Evolutionary conservation across 352 stramenopile genomes (phyloP).

Genomic region (Phytophthora tentaculata): DNA sequence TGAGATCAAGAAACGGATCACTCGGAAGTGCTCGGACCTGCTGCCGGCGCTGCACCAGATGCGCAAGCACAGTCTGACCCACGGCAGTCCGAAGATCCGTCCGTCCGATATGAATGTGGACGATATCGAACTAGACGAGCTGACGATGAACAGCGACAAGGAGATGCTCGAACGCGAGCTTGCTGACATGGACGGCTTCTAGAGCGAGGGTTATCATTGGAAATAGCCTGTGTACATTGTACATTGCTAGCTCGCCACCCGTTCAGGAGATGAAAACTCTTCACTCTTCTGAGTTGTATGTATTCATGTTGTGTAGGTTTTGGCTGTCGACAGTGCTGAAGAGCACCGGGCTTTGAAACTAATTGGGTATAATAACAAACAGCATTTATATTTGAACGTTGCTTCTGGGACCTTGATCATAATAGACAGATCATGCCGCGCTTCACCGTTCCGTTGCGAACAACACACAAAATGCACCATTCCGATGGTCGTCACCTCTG

Average conservation of each 20-base stretch:
- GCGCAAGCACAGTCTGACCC: conserved; percentile 75
- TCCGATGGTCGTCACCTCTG: conserved; percentile 4
- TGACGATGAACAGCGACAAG: conserved; percentile 66
- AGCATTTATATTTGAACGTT: background rate
- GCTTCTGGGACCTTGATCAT: too few species aligned
- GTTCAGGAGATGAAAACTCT: too few species aligned
- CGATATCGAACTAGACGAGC: conserved; percentile 55
- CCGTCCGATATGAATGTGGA: conserved; percentile 81
- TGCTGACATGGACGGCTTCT: conserved; percentile 58
- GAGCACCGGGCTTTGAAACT: conserved; percentile 27
- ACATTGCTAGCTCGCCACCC: too few species aligned
- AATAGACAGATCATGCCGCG: too few species aligned
- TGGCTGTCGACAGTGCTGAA: conserved; percentile 18
- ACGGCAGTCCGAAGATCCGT: conserved; percentile 73
- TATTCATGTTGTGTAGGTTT: conserved; percentile 36
- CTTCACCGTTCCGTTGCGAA: too few species aligned
- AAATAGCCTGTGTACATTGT: conserved; percentile 19
- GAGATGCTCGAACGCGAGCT: conserved; percentile 75
- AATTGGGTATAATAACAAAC: conserved; percentile 47
- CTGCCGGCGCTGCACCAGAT: conserved; percentile 75
- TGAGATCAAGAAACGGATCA: conserved; percentile 39
- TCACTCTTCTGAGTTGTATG: conserved; percentile 29
- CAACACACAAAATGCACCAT: too few species aligned
- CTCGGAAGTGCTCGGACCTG: conserved; percentile 61
- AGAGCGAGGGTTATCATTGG: conserved; percentile 34